Evolutionary conservation across 2,329 filamentous ascomycete species (phyloP).

Genomic region (Setomelanomma holmii): DNA sequence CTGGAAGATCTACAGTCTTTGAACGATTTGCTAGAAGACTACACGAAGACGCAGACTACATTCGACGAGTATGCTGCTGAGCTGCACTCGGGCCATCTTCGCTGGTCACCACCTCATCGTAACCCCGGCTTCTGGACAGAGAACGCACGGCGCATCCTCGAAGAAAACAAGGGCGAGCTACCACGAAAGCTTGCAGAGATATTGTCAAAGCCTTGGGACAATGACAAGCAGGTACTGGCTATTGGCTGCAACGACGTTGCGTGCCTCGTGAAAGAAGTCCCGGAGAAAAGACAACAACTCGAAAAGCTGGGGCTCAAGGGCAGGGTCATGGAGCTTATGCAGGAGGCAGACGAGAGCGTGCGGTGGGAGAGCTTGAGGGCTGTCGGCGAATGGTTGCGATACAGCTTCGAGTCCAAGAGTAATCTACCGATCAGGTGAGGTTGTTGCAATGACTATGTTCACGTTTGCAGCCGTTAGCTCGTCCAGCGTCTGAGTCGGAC

Average conservation of each 20-base stretch:
- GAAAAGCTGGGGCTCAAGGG: slow-evolving; percentile 87
- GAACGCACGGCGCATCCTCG: slow-evolving; percentile 85
- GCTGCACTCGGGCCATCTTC: slow-evolving; percentile 82
- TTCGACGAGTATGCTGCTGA: slow-evolving; percentile 79
- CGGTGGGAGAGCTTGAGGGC: slow-evolving; percentile 92
- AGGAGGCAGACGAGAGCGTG: slow-evolving; percentile 84
- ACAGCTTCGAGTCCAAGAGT: slow-evolving; percentile 58
- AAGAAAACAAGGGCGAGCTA: slow-evolving; percentile 80
- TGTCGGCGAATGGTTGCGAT: slow-evolving; percentile 78
- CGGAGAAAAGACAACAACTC: slow-evolving; percentile 79
- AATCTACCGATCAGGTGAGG: slow-evolving; percentile 37
- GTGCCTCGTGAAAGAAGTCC: slow-evolving; percentile 86
- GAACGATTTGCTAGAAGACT: slow-evolving; percentile 78
- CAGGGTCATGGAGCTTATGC: slow-evolving; percentile 92
- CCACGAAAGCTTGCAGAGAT: slow-evolving; percentile 86
- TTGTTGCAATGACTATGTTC: not conserved
- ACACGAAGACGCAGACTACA: slow-evolving; percentile 73
- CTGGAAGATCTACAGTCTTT: slow-evolving; percentile 58
- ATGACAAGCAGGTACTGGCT: slow-evolving; percentile 83
- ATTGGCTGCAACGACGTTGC: slow-evolving; percentile 94
- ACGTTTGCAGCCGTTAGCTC: not conserved
- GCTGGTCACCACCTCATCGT: slow-evolving; percentile 91
- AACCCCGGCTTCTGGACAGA: slow-evolving; percentile 90
- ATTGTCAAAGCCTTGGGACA: slow-evolving; percentile 81
- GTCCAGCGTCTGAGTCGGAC: not conserved